Evolutionary conservation across 2,329 filamentous ascomycete species (phyloP).

Genomic region (Cladosporium sp.): DNA sequence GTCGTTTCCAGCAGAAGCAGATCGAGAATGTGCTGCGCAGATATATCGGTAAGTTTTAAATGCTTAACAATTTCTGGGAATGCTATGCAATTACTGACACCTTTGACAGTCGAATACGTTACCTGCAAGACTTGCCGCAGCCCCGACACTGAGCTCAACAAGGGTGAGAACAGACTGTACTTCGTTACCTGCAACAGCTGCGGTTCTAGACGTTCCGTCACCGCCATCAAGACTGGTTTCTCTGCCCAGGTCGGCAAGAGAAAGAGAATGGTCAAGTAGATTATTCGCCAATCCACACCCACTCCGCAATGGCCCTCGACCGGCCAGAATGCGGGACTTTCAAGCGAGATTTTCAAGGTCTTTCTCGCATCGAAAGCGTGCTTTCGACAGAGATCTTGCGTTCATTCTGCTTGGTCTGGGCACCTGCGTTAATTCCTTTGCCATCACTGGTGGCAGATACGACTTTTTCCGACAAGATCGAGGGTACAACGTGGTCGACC

Average conservation of each 20-base stretch:
- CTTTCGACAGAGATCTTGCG: not conserved
- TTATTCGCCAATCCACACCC: not conserved
- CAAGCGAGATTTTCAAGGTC: not conserved
- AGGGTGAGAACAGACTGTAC: conserved; percentile 97
- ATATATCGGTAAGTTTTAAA: conserved; percentile 69
- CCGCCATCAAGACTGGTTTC: conserved; percentile 99
- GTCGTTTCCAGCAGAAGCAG: conserved; percentile 99
- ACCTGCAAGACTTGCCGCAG: conserved; percentile 98
- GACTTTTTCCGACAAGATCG: not conserved
- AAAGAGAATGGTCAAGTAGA: conserved; percentile 67
- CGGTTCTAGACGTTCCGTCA: conserved; percentile 69
- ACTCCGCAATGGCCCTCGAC: not conserved
- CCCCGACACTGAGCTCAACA: conserved; percentile 91
- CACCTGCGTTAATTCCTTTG: not conserved
- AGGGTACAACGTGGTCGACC: not conserved
- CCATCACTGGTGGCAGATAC: not conserved
- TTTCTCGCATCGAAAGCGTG: not conserved
- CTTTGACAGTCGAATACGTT: conserved; percentile 73
- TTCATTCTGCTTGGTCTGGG: not conserved
- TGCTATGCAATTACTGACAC: conserved; percentile 20
- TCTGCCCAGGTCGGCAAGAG: conserved; percentile 98
- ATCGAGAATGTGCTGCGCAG: conserved; percentile 94
- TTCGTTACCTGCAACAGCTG: conserved; percentile 90
- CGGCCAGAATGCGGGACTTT: not conserved
- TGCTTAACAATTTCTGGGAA: not conserved